These are phyloP conservation scores for Calonectria montana DNA, from an alignment of 2,329 filamentous ascomycete genomes.

Conservation along the genomic window DNA sequence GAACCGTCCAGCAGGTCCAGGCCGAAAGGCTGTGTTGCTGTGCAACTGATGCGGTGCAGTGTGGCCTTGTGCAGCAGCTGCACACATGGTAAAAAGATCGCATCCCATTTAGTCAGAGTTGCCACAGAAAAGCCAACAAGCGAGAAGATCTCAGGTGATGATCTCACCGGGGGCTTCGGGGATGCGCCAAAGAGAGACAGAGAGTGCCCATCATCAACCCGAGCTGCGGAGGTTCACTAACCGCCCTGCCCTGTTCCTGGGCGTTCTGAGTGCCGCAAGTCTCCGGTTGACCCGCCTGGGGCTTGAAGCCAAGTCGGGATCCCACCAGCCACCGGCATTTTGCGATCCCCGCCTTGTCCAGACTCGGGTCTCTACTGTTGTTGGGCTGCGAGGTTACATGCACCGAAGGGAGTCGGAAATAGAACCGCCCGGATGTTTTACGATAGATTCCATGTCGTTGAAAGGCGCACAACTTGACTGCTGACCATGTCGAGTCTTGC, in stretches of 20 bases:
- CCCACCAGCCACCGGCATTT: constrained; percentile 6
- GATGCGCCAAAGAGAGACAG: neutral
- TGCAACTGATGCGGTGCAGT: neutral
- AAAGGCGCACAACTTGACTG: neutral
- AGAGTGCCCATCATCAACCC: neutral
- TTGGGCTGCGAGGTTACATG: neutral
- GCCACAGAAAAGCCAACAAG: neutral
- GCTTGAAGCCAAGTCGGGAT: neutral
- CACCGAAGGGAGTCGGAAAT: neutral
- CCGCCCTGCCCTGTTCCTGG: neutral
- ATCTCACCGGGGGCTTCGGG: neutral
- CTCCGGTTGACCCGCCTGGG: neutral
- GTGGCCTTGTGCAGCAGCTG: neutral
- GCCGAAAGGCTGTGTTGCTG: neutral
- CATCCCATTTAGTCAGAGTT: neutral
- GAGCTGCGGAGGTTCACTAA: neutral
- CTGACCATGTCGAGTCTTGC: neutral
- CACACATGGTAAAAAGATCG: neutral
- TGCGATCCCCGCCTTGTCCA: neutral
- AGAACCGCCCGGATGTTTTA: neutral
- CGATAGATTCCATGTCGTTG: neutral
- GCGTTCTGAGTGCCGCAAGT: neutral
- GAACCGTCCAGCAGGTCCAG: neutral
- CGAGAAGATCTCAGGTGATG: neutral
- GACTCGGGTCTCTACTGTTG: neutral